Conservation (phyloP, 2,329 filamentous ascomycete species). For the Elsinoe necatrix region DNA sequence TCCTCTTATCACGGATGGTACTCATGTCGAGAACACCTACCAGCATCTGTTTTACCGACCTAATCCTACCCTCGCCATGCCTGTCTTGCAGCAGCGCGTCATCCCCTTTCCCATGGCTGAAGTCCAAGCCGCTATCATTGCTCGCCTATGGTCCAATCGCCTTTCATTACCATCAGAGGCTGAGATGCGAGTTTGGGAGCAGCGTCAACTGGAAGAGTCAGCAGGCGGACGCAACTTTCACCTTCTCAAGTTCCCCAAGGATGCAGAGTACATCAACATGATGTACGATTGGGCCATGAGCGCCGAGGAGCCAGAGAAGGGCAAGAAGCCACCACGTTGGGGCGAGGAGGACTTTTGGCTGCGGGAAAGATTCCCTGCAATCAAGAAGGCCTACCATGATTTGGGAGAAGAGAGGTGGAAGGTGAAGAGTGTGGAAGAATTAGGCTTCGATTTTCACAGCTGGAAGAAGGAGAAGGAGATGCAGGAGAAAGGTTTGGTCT, state of each 20-base stretch:
- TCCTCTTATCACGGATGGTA: constrained; percentile 58
- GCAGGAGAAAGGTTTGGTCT: constrained; percentile 19
- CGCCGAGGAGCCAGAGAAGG: constrained; percentile 36
- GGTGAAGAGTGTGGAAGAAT: constrained; percentile 58
- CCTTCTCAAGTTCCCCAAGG: constrained; percentile 49
- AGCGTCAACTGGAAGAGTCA: constrained; percentile 30
- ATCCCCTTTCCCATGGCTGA: constrained; percentile 81
- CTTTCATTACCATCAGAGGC: constrained; percentile 53
- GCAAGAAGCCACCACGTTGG: constrained; percentile 66
- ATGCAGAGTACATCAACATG: constrained; percentile 62
- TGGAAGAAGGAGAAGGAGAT: constrained; percentile 24
- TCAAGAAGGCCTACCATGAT: constrained; percentile 63
- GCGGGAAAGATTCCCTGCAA: constrained; percentile 56
- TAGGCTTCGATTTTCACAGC: constrained; percentile 46
- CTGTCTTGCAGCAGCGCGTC: constrained; percentile 68
- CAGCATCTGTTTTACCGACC: constrained; percentile 69
- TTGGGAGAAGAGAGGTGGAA: constrained; percentile 48
- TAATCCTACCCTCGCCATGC: constrained; percentile 70
- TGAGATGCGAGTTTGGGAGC: constrained; percentile 65
- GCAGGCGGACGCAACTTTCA: constrained; percentile 48
- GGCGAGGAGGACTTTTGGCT: constrained; percentile 63
- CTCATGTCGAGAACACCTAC: constrained; percentile 63
- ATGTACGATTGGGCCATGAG: constrained; percentile 53
- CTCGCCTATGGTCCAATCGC: constrained; percentile 66
- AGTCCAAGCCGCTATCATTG: constrained; percentile 66